Percentiles rank a stretch among this genome's conserved stretches.
Conservation (phyloP, 352 stramenopile genomes). For the Globisporangium nodosum region DNA sequence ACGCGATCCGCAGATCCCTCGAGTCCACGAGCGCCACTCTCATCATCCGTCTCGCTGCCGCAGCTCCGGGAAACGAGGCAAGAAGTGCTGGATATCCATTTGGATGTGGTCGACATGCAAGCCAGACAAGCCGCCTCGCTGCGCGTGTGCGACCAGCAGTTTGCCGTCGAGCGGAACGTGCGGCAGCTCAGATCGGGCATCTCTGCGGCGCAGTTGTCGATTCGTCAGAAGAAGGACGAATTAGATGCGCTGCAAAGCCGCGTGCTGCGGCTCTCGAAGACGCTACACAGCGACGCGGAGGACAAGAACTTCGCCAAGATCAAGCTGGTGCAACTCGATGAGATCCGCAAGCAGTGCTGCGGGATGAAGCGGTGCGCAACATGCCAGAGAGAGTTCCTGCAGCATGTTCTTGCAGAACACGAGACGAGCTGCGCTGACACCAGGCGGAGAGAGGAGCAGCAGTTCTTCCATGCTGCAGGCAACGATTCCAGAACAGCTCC, state of each 20-base stretch:
- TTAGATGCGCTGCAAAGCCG: constrained; percentile 42
- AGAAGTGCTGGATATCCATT: constrained; percentile 40
- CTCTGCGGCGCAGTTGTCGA: constrained; percentile 23
- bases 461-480: background rate
- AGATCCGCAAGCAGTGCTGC: constrained; percentile 30
- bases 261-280: constrained; percentile 37
- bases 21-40: background rate
- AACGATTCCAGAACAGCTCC: background rate
- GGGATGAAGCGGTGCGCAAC: constrained; percentile 18
- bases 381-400: constrained; percentile 33
- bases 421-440: constrained; percentile 4
- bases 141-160: constrained; percentile 50
- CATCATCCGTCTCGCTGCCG: constrained; percentile 22
- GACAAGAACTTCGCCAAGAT: constrained; percentile 41
- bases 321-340: constrained; percentile 30
- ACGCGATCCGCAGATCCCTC: background rate
- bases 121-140: constrained; percentile 34
- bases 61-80: constrained; percentile 28
- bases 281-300: constrained; percentile 26
- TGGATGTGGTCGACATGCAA: constrained; percentile 49
- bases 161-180: constrained; percentile 44
- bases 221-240: constrained; percentile 41
- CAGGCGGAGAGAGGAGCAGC: background rate
- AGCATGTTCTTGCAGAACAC: constrained; percentile 23
- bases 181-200: constrained; percentile 44